A percentile compares a stretch with the other conserved stretches of the same genome.
Conservation (phyloP, 257 asterid species). For the Euphrasia confusa region DNA sequence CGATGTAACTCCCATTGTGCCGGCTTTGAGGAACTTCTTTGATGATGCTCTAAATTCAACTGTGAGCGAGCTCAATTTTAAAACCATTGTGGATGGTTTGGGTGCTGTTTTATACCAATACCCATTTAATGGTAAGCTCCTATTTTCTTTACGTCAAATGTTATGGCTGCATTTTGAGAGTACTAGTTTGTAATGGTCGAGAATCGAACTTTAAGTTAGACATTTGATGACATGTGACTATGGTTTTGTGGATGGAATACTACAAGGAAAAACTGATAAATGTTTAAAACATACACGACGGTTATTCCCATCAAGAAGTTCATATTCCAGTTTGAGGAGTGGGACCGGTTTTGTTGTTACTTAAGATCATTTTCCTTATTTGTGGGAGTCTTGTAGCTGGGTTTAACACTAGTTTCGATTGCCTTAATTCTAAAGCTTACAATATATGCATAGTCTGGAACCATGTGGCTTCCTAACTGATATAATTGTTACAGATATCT, state of each 20-base stretch:
- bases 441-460: neutral
- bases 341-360: constrained; percentile 7
- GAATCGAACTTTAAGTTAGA: neutral
- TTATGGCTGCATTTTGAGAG: constrained; percentile 17
- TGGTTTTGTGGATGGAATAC: constrained; percentile 11
- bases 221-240: constrained; percentile 8
- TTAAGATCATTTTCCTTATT: neutral
- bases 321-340: constrained; percentile 16
- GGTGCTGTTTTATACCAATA: constrained; percentile 86
- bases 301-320: constrained; percentile 17
- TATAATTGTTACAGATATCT: constrained; percentile 18
- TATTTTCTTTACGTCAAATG: constrained; percentile 18
- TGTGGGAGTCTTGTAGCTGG: constrained; percentile 13
- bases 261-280: neutral
- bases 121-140: constrained; percentile 82
- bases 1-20: constrained; percentile 93
- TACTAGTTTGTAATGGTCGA: constrained; percentile 11
- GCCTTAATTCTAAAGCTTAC: constrained; percentile 7
- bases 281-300: neutral
- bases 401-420: constrained; percentile 12
- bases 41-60: constrained; percentile 88
- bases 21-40: constrained; percentile 79
- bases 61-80: constrained; percentile 94
- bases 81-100: constrained; percentile 91
- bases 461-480: constrained; percentile 2